Conservation (phyloP, 441 rosid species). For the Erodium texanum region DNA sequence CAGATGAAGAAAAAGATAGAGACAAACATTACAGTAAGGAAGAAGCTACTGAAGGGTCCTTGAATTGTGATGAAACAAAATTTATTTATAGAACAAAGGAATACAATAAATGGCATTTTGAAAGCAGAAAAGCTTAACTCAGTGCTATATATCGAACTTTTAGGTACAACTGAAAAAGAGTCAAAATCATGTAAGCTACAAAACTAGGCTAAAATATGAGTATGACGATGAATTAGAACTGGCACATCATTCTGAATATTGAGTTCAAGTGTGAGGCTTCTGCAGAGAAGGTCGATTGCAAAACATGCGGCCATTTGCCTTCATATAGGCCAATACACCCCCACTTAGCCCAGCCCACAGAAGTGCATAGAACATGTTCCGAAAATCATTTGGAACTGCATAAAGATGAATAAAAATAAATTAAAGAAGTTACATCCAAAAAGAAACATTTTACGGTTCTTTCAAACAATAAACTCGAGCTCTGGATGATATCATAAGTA, state of each 20-base stretch:
- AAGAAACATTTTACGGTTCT: not conserved
- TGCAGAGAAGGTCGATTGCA: conserved; percentile 93
- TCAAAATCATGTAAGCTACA: conserved; percentile 9
- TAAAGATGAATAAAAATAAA: not conserved
- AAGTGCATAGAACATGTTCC: conserved; percentile 56
- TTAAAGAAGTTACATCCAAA: not conserved
- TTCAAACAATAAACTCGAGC: too few relatives aligned
- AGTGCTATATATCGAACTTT: not conserved
- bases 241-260: conserved; percentile 8
- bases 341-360: conserved; percentile 65
- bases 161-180: not conserved
- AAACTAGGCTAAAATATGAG: conserved; percentile 8
- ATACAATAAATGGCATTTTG: not conserved
- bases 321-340: conserved; percentile 57
- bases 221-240: conserved; percentile 10
- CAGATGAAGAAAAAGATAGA: not conserved
- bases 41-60: not conserved
- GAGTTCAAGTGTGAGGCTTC: conserved; percentile 56
- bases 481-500: not conserved
- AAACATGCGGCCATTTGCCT: conserved; percentile 77
- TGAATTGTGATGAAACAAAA: not conserved
- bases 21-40: not conserved
- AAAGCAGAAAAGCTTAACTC: not conserved
- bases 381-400: conserved; percentile 54
- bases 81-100: not conserved